These are phyloP conservation scores for Gigaspora rosea DNA, from an alignment of 192 early-diverging fungal genomes.

Conservation along the genomic window DNA sequence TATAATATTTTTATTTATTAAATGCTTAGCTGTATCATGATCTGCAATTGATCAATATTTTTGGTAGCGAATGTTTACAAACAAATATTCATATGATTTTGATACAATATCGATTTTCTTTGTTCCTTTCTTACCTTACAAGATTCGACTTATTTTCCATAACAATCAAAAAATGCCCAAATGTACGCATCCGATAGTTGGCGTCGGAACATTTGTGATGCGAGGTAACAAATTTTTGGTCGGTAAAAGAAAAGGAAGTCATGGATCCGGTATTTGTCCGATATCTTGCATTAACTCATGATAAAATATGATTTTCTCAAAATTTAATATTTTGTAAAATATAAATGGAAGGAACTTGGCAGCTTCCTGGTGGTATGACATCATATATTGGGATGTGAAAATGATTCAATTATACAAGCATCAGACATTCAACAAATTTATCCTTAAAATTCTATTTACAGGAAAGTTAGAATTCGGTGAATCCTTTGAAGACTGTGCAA, in stretches of 20 bases:
- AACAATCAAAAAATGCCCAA: too few relatives aligned
- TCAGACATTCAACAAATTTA: neutral
- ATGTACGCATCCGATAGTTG: constrained; percentile 39
- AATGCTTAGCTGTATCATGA: too few relatives aligned
- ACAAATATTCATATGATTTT: too few relatives aligned
- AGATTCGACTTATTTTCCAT: too few relatives aligned
- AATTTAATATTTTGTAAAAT: neutral
- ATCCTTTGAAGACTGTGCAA: constrained; percentile 50
- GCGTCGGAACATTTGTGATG: constrained; percentile 50
- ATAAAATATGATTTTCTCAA: neutral
- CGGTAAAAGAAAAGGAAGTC: constrained; percentile 51
- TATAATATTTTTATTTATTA: too few relatives aligned
- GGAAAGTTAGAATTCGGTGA: constrained; percentile 51
- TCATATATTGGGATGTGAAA: neutral
- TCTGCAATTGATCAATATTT: too few relatives aligned
- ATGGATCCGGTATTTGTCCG: constrained; percentile 46
- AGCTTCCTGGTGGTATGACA: constrained; percentile 47
- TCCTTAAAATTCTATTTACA: neutral
- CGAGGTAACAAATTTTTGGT: constrained; percentile 39
- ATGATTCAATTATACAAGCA: neutral
- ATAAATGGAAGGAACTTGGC: constrained; percentile 33
- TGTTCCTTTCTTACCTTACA: too few relatives aligned
- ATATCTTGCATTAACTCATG: neutral
- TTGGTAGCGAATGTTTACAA: too few relatives aligned
- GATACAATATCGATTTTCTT: too few relatives aligned